Evolutionary conservation across 75 land plant genomes (phyloP).

Genomic region (Pinus albicaulis): DNA sequence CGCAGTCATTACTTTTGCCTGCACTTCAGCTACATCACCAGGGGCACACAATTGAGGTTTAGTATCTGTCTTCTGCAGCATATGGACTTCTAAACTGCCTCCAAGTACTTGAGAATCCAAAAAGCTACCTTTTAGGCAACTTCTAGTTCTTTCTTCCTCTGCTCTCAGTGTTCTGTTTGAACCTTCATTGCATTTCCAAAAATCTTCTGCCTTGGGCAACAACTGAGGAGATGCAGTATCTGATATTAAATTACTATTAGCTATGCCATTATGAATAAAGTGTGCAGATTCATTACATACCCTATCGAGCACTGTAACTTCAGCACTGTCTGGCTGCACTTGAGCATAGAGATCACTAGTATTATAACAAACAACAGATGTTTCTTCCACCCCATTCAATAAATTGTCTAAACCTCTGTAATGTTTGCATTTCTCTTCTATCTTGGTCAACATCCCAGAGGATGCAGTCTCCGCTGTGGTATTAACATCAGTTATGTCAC

Average conservation of each 20-base stretch:
- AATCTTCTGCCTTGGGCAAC: not conserved
- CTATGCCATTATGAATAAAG: not conserved
- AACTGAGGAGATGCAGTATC: not conserved
- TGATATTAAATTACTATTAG: not conserved
- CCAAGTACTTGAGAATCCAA: constrained; percentile 2
- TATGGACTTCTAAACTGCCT: not conserved
- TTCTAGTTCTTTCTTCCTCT: not conserved
- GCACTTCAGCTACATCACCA: not conserved
- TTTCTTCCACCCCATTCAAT: not conserved
- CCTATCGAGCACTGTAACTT: not conserved
- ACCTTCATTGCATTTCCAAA: not conserved
- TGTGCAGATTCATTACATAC: not conserved
- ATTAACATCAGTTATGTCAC: not conserved
- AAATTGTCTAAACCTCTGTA: not conserved
- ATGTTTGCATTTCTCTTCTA: not conserved
- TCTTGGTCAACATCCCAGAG: not conserved
- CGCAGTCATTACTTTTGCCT: not conserved
- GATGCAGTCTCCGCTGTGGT: not conserved
- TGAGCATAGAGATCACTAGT: not conserved
- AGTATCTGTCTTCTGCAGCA: not conserved
- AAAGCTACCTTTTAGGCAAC: not conserved
- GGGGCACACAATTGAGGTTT: not conserved
- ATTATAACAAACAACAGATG: not conserved
- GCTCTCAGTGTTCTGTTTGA: not conserved
- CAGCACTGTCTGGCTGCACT: not conserved